Conservation (phyloP, 2,329 filamentous ascomycete species). For the Blastomyces parvus region DNA sequence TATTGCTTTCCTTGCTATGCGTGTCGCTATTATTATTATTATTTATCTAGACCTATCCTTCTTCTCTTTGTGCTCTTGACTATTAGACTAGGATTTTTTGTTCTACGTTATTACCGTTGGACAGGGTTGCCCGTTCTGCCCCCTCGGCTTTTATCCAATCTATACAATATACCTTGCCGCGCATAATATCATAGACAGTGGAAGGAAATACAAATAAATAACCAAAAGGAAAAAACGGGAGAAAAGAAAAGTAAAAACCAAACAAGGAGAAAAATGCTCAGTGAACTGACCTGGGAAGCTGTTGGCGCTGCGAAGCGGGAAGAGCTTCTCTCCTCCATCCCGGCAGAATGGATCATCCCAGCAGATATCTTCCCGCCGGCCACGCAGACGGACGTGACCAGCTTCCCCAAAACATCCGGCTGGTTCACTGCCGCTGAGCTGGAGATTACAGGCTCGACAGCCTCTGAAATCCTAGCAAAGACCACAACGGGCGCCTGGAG, state of each 20-base stretch:
- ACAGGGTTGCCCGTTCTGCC: neutral
- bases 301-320: slow-evolving; percentile 33
- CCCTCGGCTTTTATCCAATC: neutral
- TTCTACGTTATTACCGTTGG: neutral
- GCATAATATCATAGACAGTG: neutral
- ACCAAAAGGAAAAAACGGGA: neutral
- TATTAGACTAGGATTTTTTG: neutral
- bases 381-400: slow-evolving; percentile 13
- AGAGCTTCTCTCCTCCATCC: slow-evolving; percentile 31
- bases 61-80: too few species aligned
- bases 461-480: slow-evolving; percentile 13
- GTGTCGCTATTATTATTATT: neutral
- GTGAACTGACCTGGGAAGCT: slow-evolving; percentile 21
- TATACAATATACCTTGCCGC: neutral
- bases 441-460: slow-evolving; percentile 14
- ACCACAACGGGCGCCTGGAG: slow-evolving; percentile 17
- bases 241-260: neutral
- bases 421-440: slow-evolving; percentile 16
- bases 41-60: neutral
- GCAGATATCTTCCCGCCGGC: slow-evolving; percentile 12
- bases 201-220: neutral
- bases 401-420: slow-evolving; percentile 14
- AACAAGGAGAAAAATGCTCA: slow-evolving; percentile 4
- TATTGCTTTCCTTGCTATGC: neutral
- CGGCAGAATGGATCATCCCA: slow-evolving; percentile 32